Conservation (phyloP, 2,329 filamentous ascomycete genomes). For the Neurospora sp. region DNA sequence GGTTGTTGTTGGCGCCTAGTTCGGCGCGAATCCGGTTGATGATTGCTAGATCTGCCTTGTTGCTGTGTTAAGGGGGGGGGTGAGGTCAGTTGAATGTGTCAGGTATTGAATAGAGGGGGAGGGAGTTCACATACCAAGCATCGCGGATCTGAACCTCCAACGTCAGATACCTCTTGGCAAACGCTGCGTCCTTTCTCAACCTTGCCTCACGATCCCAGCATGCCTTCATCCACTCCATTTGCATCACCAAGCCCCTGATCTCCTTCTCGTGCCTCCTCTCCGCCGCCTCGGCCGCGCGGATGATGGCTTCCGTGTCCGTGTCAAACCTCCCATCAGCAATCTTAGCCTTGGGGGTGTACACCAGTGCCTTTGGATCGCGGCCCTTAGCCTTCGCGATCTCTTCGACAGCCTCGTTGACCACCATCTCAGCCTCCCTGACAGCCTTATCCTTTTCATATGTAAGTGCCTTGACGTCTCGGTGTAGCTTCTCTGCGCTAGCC, state of each 20-base stretch:
- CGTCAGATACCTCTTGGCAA: constrained; percentile 75
- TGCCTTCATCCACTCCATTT: constrained; percentile 84
- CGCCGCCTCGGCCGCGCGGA: constrained; percentile 48
- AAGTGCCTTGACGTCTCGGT: constrained; percentile 38
- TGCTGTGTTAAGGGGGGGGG: constrained; percentile 45
- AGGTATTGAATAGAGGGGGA: constrained; percentile 1
- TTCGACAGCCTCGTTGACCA: constrained; percentile 19
- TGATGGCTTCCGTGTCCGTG: constrained; percentile 46
- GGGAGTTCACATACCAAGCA: constrained; percentile 60
- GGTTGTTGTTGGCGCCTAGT: constrained; percentile 21
- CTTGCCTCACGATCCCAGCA: constrained; percentile 70
- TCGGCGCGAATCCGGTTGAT: constrained; percentile 71
- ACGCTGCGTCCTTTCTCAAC: constrained; percentile 71
- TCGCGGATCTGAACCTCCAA: constrained; percentile 74
- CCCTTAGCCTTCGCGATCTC: constrained; percentile 12
- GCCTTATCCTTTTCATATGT: constrained; percentile 30
- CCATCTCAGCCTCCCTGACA: constrained; percentile 28
- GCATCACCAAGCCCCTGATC: constrained; percentile 71
- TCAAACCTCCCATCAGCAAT: constrained; percentile 15
- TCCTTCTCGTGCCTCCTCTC: constrained; percentile 65
- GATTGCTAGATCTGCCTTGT: constrained; percentile 80
- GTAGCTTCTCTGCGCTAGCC: constrained; percentile 43
- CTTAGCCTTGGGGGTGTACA: constrained; percentile 3
- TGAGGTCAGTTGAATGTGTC: constrained; percentile 1
- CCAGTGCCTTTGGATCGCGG: constrained; percentile 15